Evolutionary conservation across 2,329 filamentous ascomycete species (phyloP), one percentile per base, ranked within the genome.

Genomic region (Penicillium sp.): DNA sequence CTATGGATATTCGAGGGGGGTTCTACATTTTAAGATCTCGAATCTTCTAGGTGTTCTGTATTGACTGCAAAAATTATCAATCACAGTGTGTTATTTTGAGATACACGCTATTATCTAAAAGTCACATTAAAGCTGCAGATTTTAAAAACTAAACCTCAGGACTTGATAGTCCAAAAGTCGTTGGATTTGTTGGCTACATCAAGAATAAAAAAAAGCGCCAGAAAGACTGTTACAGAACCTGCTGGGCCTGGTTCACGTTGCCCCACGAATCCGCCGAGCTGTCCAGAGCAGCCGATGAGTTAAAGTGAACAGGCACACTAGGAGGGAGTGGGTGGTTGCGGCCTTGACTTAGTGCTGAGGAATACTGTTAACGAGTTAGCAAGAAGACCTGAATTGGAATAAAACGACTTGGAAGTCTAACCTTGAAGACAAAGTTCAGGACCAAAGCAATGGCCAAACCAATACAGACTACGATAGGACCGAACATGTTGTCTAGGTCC

Each of bases 401-500:
- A 8, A 37, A 10, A 2, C 11, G 14, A 33, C 11, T 19, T 11
- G 30, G 28, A 49, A 33, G 26, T 11, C 65, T 28, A 66, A 76
- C 74, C 81, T 93, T 91, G 72, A 97, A 91, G 25, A 83, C 83
- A 77, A 97, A 96, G 73, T 99, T 99, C 65, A 96, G 71, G 57
- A 91, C 80, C 69, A 99, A 75, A 7, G 92, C 91, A 47, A 88
- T 68, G 60, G 90, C 87, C 69, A 99, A 73, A 4, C 91, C 89
- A 36, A 88, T 75, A 67, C 90, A 94, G 41, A 97, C 87, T 9
- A 95, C 81, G 53, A 97, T 75, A 0, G 94, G 94, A 0, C 94
- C 94, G 57, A 90, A 75, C 67, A 93, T 78, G 65, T 91, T 94
- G 73, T 99, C 93, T 73, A 99, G 95, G 66, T 97, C 92, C 73